Evolutionary conservation across 768 basidiomycete genomes (phyloP).

Genomic region (Termitomyces sp.): DNA sequence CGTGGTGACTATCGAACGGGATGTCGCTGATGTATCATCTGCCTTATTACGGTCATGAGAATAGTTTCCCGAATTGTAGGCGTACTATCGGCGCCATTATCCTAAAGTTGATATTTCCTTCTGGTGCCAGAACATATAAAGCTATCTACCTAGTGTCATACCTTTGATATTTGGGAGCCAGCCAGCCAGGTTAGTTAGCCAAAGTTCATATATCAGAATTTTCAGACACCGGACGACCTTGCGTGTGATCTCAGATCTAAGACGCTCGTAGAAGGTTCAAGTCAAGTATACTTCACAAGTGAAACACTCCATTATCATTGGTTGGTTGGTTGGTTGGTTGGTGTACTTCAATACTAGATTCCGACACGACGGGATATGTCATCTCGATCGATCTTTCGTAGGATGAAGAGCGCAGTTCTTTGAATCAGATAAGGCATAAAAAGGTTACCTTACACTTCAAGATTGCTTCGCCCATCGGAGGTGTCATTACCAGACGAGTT

Average conservation of each 20-base stretch:
- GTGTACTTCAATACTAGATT: background rate
- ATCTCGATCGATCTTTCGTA: background rate
- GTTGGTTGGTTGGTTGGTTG: too few species aligned
- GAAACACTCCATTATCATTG: background rate
- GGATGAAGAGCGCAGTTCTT: background rate
- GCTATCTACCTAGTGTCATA: background rate
- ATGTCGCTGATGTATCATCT: background rate
- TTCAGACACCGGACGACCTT: background rate
- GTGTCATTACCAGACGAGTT: background rate
- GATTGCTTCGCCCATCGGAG: background rate
- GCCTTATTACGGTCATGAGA: too few species aligned
- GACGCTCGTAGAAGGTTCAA: background rate
- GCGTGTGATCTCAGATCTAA: background rate
- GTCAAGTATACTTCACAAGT: background rate
- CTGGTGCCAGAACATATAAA: background rate
- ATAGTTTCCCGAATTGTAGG: too few species aligned
- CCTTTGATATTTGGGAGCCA: too few species aligned
- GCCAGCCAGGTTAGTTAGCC: background rate
- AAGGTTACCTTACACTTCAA: background rate
- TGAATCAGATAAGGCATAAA: background rate
- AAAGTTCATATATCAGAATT: background rate
- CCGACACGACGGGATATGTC: background rate
- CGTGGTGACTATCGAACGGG: background rate
- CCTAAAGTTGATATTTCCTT: too few species aligned
- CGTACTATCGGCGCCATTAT: background rate